Evolutionary conservation across 2,329 filamentous ascomycete species (phyloP).

Genomic region (Fusarium sororula): DNA sequence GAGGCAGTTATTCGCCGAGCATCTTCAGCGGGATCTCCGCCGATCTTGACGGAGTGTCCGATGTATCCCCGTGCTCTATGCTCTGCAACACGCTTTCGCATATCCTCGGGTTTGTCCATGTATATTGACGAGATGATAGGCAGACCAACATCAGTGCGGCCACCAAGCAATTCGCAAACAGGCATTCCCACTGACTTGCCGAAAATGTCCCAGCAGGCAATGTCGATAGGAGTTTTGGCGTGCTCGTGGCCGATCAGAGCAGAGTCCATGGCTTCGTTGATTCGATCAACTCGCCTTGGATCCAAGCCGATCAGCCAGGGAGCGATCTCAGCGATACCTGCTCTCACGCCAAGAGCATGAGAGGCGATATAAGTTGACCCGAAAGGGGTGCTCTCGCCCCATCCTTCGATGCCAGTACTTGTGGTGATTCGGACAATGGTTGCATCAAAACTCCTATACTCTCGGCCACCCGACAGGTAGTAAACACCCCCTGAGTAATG

Average conservation of each 20-base stretch:
- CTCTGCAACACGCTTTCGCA: slow-evolving; percentile 18
- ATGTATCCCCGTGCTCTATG: slow-evolving; percentile 21
- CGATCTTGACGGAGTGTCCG: slow-evolving; percentile 30
- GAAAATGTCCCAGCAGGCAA: slow-evolving; percentile 35
- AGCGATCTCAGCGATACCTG: slow-evolving; percentile 25
- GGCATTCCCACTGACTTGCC: slow-evolving; percentile 29
- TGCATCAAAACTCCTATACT: slow-evolving; percentile 26
- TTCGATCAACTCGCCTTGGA: slow-evolving; percentile 24
- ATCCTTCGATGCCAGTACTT: slow-evolving; percentile 30
- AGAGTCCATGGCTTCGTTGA: slow-evolving; percentile 33
- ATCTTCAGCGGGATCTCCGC: slow-evolving; percentile 15
- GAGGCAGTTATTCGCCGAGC: slow-evolving; percentile 26
- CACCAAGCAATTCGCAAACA: slow-evolving; percentile 33
- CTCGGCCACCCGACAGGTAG: slow-evolving; percentile 22
- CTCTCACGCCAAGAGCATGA: slow-evolving; percentile 30
- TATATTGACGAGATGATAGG: slow-evolving; percentile 33
- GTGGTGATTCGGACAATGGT: slow-evolving; percentile 35
- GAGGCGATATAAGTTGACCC: slow-evolving; percentile 29
- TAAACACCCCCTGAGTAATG: slow-evolving; percentile 29
- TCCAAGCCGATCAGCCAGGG: slow-evolving; percentile 25
- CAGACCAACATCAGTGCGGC: slow-evolving; percentile 18
- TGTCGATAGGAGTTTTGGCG: slow-evolving; percentile 28
- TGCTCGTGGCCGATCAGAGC: slow-evolving; percentile 24
- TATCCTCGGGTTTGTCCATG: slow-evolving; percentile 24
- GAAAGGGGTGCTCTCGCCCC: slow-evolving; percentile 35